phyloP scores from a whole-genome alignment of 1,284 basidiomycete species.

The Phlebopus sp. region DNA sequence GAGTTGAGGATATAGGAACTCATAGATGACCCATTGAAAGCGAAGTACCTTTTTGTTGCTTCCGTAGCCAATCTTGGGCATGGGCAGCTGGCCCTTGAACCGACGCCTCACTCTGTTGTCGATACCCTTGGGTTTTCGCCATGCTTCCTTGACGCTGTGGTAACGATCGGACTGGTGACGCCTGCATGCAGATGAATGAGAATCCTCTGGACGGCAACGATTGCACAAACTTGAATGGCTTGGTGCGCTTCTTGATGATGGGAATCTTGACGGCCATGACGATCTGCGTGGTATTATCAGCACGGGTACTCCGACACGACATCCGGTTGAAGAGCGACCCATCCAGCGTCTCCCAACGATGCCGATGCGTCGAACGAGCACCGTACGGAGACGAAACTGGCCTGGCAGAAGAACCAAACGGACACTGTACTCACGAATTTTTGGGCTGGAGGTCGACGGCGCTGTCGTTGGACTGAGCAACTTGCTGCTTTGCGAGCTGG shows the following conservation, averaged over 20 bases:
- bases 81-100: constrained; percentile 93
- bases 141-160: constrained; percentile 92
- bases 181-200: constrained; percentile 43
- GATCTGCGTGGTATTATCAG: constrained; percentile 35
- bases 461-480: constrained; percentile 8
- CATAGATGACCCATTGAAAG: neutral
- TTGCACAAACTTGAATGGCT: constrained; percentile 81
- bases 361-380: constrained; percentile 1
- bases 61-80: constrained; percentile 94
- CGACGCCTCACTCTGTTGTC: constrained; percentile 94
- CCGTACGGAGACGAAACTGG: neutral
- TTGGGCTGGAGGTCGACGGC: constrained; percentile 32
- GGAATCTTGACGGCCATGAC: constrained; percentile 84
- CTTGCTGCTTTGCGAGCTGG: neutral
- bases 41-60: constrained; percentile 70
- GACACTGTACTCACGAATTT: constrained; percentile 37
- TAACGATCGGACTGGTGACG: constrained; percentile 98
- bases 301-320: constrained; percentile 9
- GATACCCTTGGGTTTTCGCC: constrained; percentile 98
- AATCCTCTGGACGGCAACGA: constrained; percentile 1
- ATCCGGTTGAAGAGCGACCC: constrained; percentile 25
- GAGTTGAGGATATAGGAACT: constrained; percentile 8
- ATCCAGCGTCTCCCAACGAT: constrained; percentile 30
- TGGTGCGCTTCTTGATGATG: constrained; percentile 96
- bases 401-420: neutral